Conservation (phyloP, 1,284 basidiomycete species). For the Ceratobasidium sp. region DNA sequence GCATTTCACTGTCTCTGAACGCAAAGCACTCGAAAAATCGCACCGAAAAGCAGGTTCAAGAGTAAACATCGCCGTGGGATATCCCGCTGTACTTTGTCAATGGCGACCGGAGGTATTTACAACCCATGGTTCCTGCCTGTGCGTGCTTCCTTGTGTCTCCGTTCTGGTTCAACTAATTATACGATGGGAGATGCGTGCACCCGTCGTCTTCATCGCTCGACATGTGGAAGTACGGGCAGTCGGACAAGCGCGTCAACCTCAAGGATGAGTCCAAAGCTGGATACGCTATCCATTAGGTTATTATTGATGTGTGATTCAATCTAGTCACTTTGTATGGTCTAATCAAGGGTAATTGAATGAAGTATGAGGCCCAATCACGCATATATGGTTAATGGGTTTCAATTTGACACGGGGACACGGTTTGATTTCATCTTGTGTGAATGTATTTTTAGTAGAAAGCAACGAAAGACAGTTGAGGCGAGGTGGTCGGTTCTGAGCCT, state of each 20-base stretch:
- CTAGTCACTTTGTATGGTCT: too few relatives aligned
- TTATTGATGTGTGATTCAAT: background rate
- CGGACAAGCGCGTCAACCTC: background rate
- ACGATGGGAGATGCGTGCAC: background rate
- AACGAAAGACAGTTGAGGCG: too few relatives aligned
- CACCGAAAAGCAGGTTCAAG: background rate
- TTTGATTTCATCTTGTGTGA: too few relatives aligned
- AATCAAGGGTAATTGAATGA: too few relatives aligned
- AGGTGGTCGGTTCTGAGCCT: too few relatives aligned
- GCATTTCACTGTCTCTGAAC: slow-evolving; percentile 15
- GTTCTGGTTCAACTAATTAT: background rate
- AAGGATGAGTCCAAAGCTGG: slow-evolving; percentile 24
- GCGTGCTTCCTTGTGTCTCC: background rate
- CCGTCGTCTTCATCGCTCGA: slow-evolving; percentile 4
- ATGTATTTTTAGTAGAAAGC: too few relatives aligned
- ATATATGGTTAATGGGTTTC: too few relatives aligned
- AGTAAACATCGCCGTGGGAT: background rate
- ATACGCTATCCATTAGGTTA: background rate
- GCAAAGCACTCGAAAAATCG: slow-evolving; percentile 1
- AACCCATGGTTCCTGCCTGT: slow-evolving; percentile 33
- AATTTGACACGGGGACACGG: too few relatives aligned
- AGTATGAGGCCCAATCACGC: too few relatives aligned
- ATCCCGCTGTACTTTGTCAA: background rate
- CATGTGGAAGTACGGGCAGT: slow-evolving; percentile 34
- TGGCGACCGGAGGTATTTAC: slow-evolving; percentile 8